phyloP scores from a whole-genome alignment of 2,329 filamentous ascomycete genomes.

The Xylaria sp. region DNA sequence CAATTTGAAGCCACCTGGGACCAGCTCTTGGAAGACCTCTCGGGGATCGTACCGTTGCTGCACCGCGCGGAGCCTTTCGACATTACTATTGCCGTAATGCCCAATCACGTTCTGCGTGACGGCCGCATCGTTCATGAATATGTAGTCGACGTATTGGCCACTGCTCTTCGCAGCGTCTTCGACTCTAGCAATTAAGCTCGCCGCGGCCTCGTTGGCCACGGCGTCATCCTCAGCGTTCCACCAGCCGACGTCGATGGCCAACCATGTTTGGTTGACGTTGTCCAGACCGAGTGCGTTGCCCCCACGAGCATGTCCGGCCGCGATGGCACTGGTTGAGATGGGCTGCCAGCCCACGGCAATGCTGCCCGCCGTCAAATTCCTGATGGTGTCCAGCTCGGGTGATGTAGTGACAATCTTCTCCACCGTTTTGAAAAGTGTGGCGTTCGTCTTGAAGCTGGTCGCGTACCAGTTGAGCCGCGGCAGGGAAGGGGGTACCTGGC shows the following conservation, averaged over 20 bases:
- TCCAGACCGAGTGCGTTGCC: slow-evolving; percentile 48
- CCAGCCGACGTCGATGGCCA: slow-evolving; percentile 45
- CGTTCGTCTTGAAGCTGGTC: slow-evolving; percentile 44
- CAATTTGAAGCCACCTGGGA: slow-evolving; percentile 44
- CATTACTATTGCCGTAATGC: slow-evolving; percentile 40
- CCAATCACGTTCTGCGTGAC: slow-evolving; percentile 42
- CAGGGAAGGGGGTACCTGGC: slow-evolving; percentile 37
- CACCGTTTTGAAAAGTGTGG: slow-evolving; percentile 40
- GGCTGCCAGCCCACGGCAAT: slow-evolving; percentile 48
- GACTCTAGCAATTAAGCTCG: slow-evolving; percentile 38
- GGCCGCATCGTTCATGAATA: slow-evolving; percentile 45
- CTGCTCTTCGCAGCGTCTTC: slow-evolving; percentile 36
- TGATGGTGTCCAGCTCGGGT: slow-evolving; percentile 42
- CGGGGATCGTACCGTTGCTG: slow-evolving; percentile 39
- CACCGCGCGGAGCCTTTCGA: slow-evolving; percentile 38
- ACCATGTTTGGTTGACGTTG: slow-evolving; percentile 45
- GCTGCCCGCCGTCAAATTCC: slow-evolving; percentile 42
- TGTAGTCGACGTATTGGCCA: slow-evolving; percentile 39
- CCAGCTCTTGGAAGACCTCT: slow-evolving; percentile 39
- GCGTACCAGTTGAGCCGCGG: slow-evolving; percentile 46
- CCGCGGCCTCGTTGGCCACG: slow-evolving; percentile 36
- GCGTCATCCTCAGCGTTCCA: slow-evolving; percentile 41
- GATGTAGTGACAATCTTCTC: slow-evolving; percentile 41
- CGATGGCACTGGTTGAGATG: slow-evolving; percentile 45
- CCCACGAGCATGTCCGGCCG: slow-evolving; percentile 41